Evolutionary conservation across 1,284 basidiomycete species (phyloP), one percentile per base, ranked within the genome.

Genomic region (Ceratorhiza oryzae-sativae): DNA sequence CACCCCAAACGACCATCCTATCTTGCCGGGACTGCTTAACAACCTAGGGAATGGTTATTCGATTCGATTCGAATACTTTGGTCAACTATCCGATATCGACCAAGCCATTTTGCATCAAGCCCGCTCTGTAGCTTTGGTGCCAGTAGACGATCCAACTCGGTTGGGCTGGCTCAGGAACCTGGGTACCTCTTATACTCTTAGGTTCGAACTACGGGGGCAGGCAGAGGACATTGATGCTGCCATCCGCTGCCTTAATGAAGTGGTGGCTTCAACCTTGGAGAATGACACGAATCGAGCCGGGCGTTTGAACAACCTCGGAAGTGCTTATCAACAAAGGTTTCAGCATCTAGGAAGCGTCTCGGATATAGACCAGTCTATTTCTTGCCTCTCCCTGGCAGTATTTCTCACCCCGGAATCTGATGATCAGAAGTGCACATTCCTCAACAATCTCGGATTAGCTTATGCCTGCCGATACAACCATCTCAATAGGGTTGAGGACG

Each of bases 11-110:
- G n/a, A n/a, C n/a, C n/a, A n/a, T n/a, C n/a, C n/a, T n/a, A n/a
- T 56, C 15, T 56, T 56, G 53, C 12, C 53, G 3, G 53, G 53
- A 1, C 41, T 55, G 8, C 51, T 55, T 10, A 67, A 27, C 10
- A 45, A 51, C 39, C 63, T 67, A 10, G 63, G 63, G 8, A 55
- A 45, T 32, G 23, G 13, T 3, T 67, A 55, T 56, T n/a, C 20
- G 4, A 1, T 18, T 23, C 49, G 48, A 12, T 67, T 45, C 23
- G 39, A 67, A 23, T 6, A n/a, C 8, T 30, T 27, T 1, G 36
- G 63, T 1, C 8, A 67, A 3, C 49, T 18, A 1, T 20, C 32
- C 2, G 49, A 67, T 20, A 55, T 67, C 20, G 18, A 67, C 27
- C 12, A 39, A n/a, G 49, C 63, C 13, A 55, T 67, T 55, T n/a